Conservation (phyloP, 2,329 filamentous ascomycete species). For the Phaeosphaeriaceae sp. region DNA sequence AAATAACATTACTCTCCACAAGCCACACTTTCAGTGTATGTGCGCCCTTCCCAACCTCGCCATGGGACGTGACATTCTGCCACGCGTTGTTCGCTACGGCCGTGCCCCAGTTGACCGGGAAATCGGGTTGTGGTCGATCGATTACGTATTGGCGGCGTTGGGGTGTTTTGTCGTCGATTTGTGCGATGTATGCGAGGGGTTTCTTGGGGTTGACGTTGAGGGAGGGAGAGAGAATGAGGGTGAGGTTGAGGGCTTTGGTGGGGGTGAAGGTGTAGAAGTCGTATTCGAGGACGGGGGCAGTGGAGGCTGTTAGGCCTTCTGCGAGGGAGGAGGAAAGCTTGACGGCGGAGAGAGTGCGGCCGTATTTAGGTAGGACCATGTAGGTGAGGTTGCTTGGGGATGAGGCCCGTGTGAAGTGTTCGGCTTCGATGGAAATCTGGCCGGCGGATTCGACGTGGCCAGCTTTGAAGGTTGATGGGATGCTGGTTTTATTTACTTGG, state of each 20-base stretch:
- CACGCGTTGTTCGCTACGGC: constrained; percentile 60
- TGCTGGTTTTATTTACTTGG: constrained; percentile 42
- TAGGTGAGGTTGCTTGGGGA: constrained; percentile 34
- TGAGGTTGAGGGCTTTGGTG: constrained; percentile 43
- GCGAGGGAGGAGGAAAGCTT: constrained; percentile 38
- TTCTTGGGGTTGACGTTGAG: constrained; percentile 60
- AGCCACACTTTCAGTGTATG: constrained; percentile 55
- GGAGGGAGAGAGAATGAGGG: constrained; percentile 51
- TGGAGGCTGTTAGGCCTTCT: constrained; percentile 33
- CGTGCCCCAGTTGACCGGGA: constrained; percentile 57
- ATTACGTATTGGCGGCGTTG: constrained; percentile 52
- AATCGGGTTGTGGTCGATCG: constrained; percentile 49
- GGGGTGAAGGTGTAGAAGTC: constrained; percentile 46
- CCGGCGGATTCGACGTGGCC: constrained; percentile 47
- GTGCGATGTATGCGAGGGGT: constrained; percentile 59
- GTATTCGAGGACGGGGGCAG: constrained; percentile 45
- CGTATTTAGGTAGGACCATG: constrained; percentile 42
- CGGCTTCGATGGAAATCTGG: constrained; percentile 46
- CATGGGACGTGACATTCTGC: constrained; percentile 53
- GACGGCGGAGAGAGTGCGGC: constrained; percentile 45
- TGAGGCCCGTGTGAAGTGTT: constrained; percentile 45
- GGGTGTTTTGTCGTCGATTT: constrained; percentile 51
- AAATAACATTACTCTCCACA: constrained; percentile 52
- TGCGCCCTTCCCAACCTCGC: constrained; percentile 40
- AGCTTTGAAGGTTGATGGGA: constrained; percentile 40